A percentile compares a stretch with the other conserved stretches of the same genome.
These are phyloP conservation scores for Ephemerocybe angulata DNA, from an alignment of 768 basidiomycete species.

Conservation along the genomic window DNA sequence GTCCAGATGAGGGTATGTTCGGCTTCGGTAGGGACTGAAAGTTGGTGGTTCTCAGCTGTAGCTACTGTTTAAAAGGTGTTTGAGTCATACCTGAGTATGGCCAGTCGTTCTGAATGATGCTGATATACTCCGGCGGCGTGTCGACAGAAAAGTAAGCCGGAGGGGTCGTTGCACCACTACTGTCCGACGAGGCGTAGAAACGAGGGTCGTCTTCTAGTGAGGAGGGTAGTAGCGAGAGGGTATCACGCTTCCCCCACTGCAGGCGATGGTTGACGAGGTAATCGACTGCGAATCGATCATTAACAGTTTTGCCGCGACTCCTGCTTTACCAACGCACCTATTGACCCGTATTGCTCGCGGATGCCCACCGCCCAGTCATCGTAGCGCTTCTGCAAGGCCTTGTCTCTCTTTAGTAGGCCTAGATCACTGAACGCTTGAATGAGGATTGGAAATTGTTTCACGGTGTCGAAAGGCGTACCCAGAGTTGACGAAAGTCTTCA, in stretches of 20 bases:
- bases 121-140: constrained; percentile 55
- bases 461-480: no score
- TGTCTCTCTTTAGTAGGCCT: constrained; percentile 74
- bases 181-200: constrained; percentile 3
- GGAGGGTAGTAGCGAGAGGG: constrained; percentile 56
- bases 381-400: constrained; percentile 64
- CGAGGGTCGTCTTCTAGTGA: constrained; percentile 34
- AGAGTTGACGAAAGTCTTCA: constrained; percentile 76
- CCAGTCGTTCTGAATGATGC: constrained; percentile 83
- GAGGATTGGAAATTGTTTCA: no score
- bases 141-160: constrained; percentile 62
- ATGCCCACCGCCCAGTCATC: constrained; percentile 54
- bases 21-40: constrained; percentile 61
- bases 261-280: constrained; percentile 68
- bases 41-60: neutral
- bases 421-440: constrained; percentile 62
- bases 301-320: neutral
- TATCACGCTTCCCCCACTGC: constrained; percentile 73
- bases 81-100: constrained; percentile 68
- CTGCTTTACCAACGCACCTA: constrained; percentile 41
- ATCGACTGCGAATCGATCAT: constrained; percentile 43
- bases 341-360: constrained; percentile 57
- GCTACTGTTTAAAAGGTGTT: neutral
- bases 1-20: constrained; percentile 81
- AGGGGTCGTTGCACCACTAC: constrained; percentile 14